phyloP scores from a whole-genome alignment of 345 rosid species.

The Boechera divaricarpa region DNA sequence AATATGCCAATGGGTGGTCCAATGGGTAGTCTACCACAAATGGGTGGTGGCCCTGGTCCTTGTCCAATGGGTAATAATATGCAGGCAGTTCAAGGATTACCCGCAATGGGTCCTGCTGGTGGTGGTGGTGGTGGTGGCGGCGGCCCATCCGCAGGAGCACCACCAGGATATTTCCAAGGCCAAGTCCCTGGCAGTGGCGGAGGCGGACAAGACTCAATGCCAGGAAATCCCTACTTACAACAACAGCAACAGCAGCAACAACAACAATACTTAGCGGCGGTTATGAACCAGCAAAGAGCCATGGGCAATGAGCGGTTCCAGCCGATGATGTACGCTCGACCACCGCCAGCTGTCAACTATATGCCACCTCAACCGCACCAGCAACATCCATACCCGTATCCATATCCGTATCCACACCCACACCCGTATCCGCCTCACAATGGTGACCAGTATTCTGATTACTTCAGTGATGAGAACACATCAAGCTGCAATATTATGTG shows the following conservation, averaged over 20 bases:
- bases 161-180: constrained; percentile 70
- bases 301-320: constrained; percentile 74
- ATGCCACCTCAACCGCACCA: constrained; percentile 68
- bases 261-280: constrained; percentile 63
- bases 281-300: constrained; percentile 55
- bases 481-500: constrained; percentile 93
- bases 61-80: constrained; percentile 46
- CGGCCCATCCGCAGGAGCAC: constrained; percentile 46
- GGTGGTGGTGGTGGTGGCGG: constrained; percentile 47
- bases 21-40: constrained; percentile 44
- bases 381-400: constrained; percentile 49
- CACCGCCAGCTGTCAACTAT: constrained; percentile 82
- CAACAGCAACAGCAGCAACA: constrained; percentile 62
- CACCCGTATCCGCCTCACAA: constrained; percentile 38
- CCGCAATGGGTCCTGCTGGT: constrained; percentile 58
- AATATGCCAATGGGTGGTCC: constrained; percentile 52
- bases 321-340: constrained; percentile 93
- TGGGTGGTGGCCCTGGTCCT: constrained; percentile 51
- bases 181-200: constrained; percentile 62
- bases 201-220: constrained; percentile 71
- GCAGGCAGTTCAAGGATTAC: constrained; percentile 84
- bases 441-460: constrained; percentile 54
- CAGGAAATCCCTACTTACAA: constrained; percentile 72
- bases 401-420: constrained; percentile 33
- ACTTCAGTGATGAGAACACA: constrained; percentile 89